Evolutionary conservation across 2,329 filamentous ascomycete species (phyloP), one percentile per base, ranked within the genome.

Genomic region (Pseudogymnoascus sp.): DNA sequence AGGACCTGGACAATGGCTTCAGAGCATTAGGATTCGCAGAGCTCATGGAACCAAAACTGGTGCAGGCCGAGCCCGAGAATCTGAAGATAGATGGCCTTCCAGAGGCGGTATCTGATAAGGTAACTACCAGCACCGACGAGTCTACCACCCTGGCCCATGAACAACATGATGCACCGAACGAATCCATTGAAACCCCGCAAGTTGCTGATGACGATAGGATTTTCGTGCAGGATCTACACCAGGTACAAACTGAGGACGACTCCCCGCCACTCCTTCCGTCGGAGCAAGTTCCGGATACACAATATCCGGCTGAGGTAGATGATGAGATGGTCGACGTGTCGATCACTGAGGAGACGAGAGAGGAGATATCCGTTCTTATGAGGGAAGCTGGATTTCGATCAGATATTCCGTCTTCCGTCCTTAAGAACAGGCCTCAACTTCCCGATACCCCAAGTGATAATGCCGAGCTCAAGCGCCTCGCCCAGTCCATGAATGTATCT

Each of bases 21-120:
- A 80, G 86, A n/a, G 79, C 79, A 5, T 64, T 92, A 31, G 69
- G 73, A 0, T 87, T 89, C 74, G 72, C 73, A 2, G 86, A 90
- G 21, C 78, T 94, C 71, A 80, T 85, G 38, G 86, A 91, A 40
- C 82, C 88, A 1, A 87, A 86, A 68, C 76, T 93, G 65, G 73
- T 91, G 14, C 81, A 79, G 63, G 73, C 77, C 65, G 75, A 66
- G 59, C 67, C 74, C 64, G 67, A 66, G 65, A 71, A 71, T 65
- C 69, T 69, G 69, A 73, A 68, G 70, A 69, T 33, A 63, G 25
- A 56, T 56, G 47, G 47, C 25, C 47, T 33, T 33, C 47, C 25
- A 33, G 47, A 56, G 47, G 25, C 47, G 25, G 40, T 37, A 31
- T 33, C 40, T 44, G 18, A 60, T 44, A 63, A 63, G 38, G 40